Conservation (phyloP, 2,329 filamentous ascomycete species). For the Ophiostoma populinum region DNA sequence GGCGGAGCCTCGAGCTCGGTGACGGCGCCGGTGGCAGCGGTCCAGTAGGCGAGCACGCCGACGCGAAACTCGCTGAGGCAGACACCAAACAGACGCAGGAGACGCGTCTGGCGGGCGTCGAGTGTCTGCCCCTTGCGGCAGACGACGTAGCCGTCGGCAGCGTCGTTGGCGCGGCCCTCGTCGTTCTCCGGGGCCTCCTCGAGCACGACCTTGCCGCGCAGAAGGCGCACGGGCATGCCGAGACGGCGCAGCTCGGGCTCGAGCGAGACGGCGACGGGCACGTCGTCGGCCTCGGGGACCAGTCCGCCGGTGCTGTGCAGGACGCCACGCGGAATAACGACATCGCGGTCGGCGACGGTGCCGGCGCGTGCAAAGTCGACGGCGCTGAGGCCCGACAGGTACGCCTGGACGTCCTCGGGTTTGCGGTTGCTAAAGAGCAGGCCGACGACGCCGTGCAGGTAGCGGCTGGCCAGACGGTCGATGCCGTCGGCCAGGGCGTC, state of each 20-base stretch:
- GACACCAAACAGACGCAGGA: slow-evolving; percentile 87
- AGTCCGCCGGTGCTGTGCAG: slow-evolving; percentile 71
- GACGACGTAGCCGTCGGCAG: slow-evolving; percentile 46
- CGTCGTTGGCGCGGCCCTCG: slow-evolving; percentile 28
- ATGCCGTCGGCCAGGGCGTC: slow-evolving; percentile 70
- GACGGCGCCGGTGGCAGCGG: slow-evolving; percentile 37
- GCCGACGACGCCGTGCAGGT: slow-evolving; percentile 63
- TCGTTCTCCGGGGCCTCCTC: slow-evolving; percentile 26
- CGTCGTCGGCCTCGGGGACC: slow-evolving; percentile 62
- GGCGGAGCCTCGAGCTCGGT: slow-evolving; percentile 30
- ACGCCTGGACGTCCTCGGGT: slow-evolving; percentile 43
- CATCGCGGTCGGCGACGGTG: slow-evolving; percentile 51
- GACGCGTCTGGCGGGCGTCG: slow-evolving; percentile 79
- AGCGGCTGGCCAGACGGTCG: slow-evolving; percentile 41
- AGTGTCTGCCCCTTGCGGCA: slow-evolving; percentile 74
- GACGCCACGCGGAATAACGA: slow-evolving; percentile 67
- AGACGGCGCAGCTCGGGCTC: slow-evolving; percentile 83
- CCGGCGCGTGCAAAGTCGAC: slow-evolving; percentile 88
- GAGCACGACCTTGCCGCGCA: slow-evolving; percentile 74
- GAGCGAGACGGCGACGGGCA: slow-evolving; percentile 70
- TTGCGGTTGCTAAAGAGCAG: slow-evolving; percentile 76
- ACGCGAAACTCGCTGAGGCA: slow-evolving; percentile 84
- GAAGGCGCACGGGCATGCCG: slow-evolving; percentile 75
- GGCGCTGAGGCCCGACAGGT: slow-evolving; percentile 55
- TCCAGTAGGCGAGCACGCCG: slow-evolving; percentile 59